Evolutionary conservation across 768 basidiomycete species (phyloP).

Genomic region (Kwoniella bestiolae): DNA sequence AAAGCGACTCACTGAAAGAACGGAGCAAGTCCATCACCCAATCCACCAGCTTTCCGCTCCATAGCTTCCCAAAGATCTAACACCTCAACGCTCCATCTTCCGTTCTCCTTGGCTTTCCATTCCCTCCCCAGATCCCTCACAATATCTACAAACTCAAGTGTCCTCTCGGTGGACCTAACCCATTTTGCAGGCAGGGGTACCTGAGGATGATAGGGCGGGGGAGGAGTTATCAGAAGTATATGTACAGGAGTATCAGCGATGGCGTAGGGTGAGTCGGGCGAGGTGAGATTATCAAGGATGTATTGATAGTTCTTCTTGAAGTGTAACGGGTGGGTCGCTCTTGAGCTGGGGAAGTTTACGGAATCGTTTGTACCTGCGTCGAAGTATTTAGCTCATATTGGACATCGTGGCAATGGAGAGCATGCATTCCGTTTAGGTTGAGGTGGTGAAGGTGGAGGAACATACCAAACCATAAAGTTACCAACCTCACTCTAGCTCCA

Average conservation of each 20-base stretch:
- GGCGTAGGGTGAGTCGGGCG: conserved; percentile 15
- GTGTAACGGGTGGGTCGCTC: conserved; percentile 24
- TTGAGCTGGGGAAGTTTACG: conserved; percentile 9
- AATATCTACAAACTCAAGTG: conserved; percentile 15
- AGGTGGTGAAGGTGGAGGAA: neutral
- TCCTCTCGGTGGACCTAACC: conserved; percentile 3
- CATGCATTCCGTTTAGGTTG: too few relatives aligned
- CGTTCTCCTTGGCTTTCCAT: conserved; percentile 20
- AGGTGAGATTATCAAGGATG: conserved; percentile 32
- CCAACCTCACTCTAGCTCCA: conserved; percentile 24
- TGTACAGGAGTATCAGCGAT: conserved; percentile 6
- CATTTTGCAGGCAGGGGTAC: neutral
- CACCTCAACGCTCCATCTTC: conserved; percentile 28
- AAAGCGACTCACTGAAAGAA: conserved; percentile 16
- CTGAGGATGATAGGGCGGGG: conserved; percentile 5
- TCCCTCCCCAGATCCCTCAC: conserved; percentile 20
- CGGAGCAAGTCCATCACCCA: conserved; percentile 19
- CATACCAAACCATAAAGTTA: conserved; percentile 47
- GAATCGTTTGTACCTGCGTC: conserved; percentile 42
- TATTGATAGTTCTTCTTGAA: conserved; percentile 29
- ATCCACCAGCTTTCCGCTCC: conserved; percentile 26
- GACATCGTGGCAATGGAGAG: too few relatives aligned
- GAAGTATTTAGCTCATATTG: too few relatives aligned
- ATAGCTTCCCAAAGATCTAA: conserved; percentile 37
- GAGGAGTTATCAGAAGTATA: conserved; percentile 36